A percentile compares a stretch with the other conserved stretches of the same genome.
Evolutionary conservation across 495 filamentous ascomycete genomes (phyloP).

Genomic region (Aspergillus sparsus): DNA sequence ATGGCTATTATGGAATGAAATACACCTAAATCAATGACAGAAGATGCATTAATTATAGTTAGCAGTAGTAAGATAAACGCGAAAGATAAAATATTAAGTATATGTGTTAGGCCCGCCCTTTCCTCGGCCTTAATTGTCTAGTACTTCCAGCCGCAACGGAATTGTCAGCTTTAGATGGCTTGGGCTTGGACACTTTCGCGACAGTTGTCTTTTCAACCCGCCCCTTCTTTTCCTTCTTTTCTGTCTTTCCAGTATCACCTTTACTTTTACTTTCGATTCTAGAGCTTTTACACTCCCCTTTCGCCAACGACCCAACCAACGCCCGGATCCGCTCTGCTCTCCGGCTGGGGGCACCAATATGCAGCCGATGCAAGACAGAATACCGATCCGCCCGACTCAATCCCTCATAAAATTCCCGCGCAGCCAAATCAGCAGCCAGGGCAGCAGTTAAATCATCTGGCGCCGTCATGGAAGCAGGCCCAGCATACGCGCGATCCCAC

Average conservation of each 20-base stretch:
- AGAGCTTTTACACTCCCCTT: conserved; percentile 13
- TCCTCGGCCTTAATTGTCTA: conserved; percentile 8
- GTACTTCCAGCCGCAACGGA: background rate
- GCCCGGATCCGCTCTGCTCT: conserved; percentile 25
- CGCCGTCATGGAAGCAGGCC: conserved; percentile 42
- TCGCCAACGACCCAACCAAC: conserved; percentile 28
- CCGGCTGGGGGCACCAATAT: conserved; percentile 33
- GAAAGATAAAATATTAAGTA: background rate
- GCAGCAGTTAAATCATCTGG: conserved; percentile 45
- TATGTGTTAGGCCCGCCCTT: background rate
- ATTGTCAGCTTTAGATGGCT: background rate
- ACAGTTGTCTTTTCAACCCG: background rate
- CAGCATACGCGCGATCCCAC: conserved; percentile 56
- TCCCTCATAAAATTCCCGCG: conserved; percentile 38
- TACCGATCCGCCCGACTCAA: conserved; percentile 47
- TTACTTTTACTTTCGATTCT: background rate
- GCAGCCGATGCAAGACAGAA: conserved; percentile 42
- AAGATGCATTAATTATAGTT: background rate
- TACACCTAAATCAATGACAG: background rate
- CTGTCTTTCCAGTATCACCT: conserved; percentile 4
- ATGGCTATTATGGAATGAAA: background rate
- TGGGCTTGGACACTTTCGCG: background rate
- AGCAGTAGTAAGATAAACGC: background rate
- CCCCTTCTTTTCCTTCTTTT: background rate
- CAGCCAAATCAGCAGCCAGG: conserved; percentile 32